A percentile compares a stretch with the other conserved stretches of the same genome.
phyloP scores from a whole-genome alignment of 164 flowering plant species.

The Echeveria elegans region DNA sequence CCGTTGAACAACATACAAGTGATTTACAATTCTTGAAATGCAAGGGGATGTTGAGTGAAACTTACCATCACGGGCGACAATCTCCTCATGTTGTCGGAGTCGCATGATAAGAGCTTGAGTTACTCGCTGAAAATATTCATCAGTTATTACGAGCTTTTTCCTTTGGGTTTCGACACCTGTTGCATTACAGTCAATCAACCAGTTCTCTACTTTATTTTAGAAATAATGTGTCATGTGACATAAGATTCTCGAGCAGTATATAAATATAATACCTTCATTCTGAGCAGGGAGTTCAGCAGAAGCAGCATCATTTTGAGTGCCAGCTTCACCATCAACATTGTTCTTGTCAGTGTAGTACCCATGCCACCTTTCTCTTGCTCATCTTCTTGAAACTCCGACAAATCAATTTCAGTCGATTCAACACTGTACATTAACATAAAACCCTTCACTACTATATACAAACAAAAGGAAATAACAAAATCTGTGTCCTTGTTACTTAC shows the following conservation, averaged over 20 bases:
- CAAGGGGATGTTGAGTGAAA: not conserved
- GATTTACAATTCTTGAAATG: not conserved
- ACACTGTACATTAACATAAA: conserved; percentile 45
- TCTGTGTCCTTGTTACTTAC: not conserved
- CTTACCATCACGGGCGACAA: conserved; percentile 59
- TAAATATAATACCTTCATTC: too few relatives aligned
- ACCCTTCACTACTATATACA: not conserved
- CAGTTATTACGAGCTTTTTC: too few relatives aligned
- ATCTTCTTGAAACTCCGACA: conserved; percentile 78
- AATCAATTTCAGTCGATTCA: conserved; percentile 87
- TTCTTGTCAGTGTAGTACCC: too few relatives aligned
- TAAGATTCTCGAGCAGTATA: too few relatives aligned
- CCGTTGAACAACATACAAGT: not conserved
- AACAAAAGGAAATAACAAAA: too few relatives aligned
- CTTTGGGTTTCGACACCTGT: too few relatives aligned
- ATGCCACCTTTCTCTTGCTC: conserved; percentile 19
- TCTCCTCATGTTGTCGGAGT: conserved; percentile 82
- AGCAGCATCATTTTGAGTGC: conserved; percentile 27
- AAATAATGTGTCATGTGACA: too few relatives aligned
- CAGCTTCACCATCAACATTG: conserved; percentile 27
- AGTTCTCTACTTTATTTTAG: too few relatives aligned
- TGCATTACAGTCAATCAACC: too few relatives aligned
- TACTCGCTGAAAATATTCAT: too few relatives aligned
- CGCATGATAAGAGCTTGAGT: conserved; percentile 81
- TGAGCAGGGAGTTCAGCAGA: conserved; percentile 31